phyloP scores from a whole-genome alignment of 371 early-diverging fungal species.

The Phascolomyces articulosus region DNA sequence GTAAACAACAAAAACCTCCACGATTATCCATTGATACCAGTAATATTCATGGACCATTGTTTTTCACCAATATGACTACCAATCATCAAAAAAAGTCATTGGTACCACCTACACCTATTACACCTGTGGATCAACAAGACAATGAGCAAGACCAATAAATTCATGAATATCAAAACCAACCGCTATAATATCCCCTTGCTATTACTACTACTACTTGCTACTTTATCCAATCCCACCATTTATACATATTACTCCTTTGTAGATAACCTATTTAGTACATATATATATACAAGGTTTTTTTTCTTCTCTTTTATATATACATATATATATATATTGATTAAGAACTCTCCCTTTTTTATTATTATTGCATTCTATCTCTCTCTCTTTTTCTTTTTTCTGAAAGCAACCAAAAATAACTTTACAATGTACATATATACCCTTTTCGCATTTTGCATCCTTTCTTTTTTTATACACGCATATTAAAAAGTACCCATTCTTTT shows the following conservation, averaged over 20 bases:
- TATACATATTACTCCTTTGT: constrained; percentile 11
- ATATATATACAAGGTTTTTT: not conserved
- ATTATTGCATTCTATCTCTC: constrained; percentile 10
- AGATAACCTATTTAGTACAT: not conserved
- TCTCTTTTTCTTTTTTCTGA: not conserved
- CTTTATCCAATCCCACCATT: not conserved
- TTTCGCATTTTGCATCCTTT: not conserved
- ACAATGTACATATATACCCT: not conserved
- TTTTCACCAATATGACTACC: constrained; percentile 47
- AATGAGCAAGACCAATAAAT: too few relatives aligned
- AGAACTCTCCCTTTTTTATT: not conserved
- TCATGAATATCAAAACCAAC: constrained; percentile 4
- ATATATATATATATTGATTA: too few relatives aligned
- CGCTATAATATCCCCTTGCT: too few relatives aligned
- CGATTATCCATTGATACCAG: constrained; percentile 45
- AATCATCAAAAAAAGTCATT: constrained; percentile 32
- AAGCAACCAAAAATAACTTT: not conserved
- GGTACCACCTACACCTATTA: constrained; percentile 1
- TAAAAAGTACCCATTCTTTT: not conserved
- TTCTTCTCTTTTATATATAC: too few relatives aligned
- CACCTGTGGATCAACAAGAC: constrained; percentile 2
- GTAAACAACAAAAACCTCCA: constrained; percentile 10
- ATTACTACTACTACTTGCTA: not conserved
- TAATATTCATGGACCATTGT: constrained; percentile 44
- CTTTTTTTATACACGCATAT: too few relatives aligned